Evolutionary conservation across 2,329 filamentous ascomycete species (phyloP).

Genomic region (Aspergillus texensis): DNA sequence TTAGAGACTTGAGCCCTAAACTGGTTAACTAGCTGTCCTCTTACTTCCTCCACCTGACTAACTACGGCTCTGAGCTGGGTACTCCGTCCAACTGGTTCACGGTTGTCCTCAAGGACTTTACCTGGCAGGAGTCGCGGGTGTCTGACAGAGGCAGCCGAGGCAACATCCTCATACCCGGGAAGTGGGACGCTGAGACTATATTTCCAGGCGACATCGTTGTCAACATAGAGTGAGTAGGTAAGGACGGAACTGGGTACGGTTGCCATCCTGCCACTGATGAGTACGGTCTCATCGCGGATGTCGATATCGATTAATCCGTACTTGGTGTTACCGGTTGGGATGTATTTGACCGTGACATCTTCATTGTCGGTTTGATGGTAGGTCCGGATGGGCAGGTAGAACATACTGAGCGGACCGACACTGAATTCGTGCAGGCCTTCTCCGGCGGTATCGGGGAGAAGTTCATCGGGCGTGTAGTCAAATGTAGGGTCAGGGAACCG

Average conservation of each 20-base stretch:
- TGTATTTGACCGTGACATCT: constrained; percentile 82
- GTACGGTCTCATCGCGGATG: constrained; percentile 54
- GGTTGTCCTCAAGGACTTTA: constrained; percentile 34
- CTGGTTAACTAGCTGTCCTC: constrained; percentile 8
- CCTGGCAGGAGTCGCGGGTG: constrained; percentile 32
- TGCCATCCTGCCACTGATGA: constrained; percentile 16
- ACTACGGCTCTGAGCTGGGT: constrained; percentile 22
- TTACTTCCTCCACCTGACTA: constrained; percentile 25
- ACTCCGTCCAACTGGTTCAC: constrained; percentile 24
- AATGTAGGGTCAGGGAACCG: constrained; percentile 59
- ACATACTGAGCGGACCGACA: constrained; percentile 88
- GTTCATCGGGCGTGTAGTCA: constrained; percentile 17
- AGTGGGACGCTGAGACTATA: constrained; percentile 45
- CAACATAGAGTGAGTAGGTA: constrained; percentile 79
- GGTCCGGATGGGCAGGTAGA: constrained; percentile 82
- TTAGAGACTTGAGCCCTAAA: constrained; percentile 17
- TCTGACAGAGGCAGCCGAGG: constrained; percentile 7
- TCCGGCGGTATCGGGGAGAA: constrained; percentile 28
- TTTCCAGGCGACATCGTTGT: constrained; percentile 78
- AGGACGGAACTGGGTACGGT: constrained; percentile 60
- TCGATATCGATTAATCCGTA: constrained; percentile 83
- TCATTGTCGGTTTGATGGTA: constrained; percentile 80
- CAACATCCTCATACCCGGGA: constrained; percentile 10
- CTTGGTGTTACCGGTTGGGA: constrained; percentile 82
- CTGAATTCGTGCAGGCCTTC: constrained; percentile 79